These are phyloP conservation scores for Eucalyptus virginea DNA, from an alignment of 345 rosid species.

Conservation along the genomic window DNA sequence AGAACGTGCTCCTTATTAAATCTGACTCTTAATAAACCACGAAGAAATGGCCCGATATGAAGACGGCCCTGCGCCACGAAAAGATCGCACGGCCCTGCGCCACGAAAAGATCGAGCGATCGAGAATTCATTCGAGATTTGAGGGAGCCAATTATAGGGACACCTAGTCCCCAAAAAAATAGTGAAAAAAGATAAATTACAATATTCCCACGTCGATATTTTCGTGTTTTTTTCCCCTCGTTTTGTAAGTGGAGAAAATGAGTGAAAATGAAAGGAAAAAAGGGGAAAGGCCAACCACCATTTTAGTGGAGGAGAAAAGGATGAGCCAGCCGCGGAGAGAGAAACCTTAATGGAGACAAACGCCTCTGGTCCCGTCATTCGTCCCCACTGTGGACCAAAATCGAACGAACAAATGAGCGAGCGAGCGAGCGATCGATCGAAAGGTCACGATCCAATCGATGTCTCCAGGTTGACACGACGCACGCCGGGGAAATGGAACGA, in stretches of 20 bases:
- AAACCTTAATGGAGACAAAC: slow-evolving; percentile 31
- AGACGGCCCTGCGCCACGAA: not conserved
- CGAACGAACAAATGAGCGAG: not conserved
- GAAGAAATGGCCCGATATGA: not conserved
- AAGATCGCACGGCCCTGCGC: not conserved
- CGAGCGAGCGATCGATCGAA: no score
- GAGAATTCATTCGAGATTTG: not conserved
- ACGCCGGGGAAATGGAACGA: not conserved
- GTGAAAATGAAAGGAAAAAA: not conserved
- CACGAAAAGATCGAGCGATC: not conserved
- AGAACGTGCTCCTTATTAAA: not conserved
- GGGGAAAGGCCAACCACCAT: slow-evolving; percentile 2
- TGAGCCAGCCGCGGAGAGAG: not conserved
- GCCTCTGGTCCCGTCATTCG: not conserved
- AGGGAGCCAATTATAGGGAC: not conserved
- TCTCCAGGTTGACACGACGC: not conserved
- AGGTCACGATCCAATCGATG: not conserved
- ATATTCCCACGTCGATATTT: not conserved
- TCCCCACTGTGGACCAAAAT: not conserved
- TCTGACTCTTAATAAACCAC: not conserved
- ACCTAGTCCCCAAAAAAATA: not conserved
- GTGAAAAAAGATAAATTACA: not conserved
- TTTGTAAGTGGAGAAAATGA: not conserved
- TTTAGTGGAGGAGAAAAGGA: slow-evolving; percentile 5
- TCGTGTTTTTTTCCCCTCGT: not conserved